Evolutionary conservation across 805 yeast species (phyloP), one percentile per base, ranked within the genome.

Genomic region (Wickerhamomyces canadensis): DNA sequence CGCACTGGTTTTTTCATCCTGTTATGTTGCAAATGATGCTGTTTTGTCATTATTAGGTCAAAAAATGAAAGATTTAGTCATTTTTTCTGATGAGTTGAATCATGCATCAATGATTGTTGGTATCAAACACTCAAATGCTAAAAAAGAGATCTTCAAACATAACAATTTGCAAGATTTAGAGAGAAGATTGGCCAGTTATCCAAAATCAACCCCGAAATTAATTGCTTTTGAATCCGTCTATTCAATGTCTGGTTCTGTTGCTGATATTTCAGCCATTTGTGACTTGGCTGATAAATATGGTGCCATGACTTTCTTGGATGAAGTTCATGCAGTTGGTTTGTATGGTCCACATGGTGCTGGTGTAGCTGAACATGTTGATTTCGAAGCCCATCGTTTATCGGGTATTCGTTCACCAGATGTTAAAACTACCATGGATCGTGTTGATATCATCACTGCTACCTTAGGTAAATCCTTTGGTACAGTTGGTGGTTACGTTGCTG

Each of bases 301-400:
- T 44, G 98, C 98, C 33, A 65, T 93, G 52, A 93, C 99, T 22
- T 93, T 93, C 64, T 70, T 93, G 60, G 99, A 93, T 61, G 99
- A 93, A 64, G 99, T 93, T 27, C 99, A 93, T 57, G 98, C 98
- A 25, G 98, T 93, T 33, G 99, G 99, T 38, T 76, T 93, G 81
- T 93, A 93, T 59, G 99, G 99, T 54, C 98, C 99, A 42, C 96
- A 85, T 54, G 99, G 99, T 58, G 98, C 96, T 24, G 99, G 99
- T 67, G 98, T 93, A 38, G 96, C 98, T 33, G 99, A 93, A 64
- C 98, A 93, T 61, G 70, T 84, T 54, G 86, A 93, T 64, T 93
- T 88, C 52, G 85, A 85, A 33, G 78, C 80, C 38, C 95, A 91
- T 58, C 76, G 85, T 55, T 58, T 67, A 41, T 61, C 79, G 13